Conservation (phyloP, 441 rosid species). For the Sinapis alba region DNA sequence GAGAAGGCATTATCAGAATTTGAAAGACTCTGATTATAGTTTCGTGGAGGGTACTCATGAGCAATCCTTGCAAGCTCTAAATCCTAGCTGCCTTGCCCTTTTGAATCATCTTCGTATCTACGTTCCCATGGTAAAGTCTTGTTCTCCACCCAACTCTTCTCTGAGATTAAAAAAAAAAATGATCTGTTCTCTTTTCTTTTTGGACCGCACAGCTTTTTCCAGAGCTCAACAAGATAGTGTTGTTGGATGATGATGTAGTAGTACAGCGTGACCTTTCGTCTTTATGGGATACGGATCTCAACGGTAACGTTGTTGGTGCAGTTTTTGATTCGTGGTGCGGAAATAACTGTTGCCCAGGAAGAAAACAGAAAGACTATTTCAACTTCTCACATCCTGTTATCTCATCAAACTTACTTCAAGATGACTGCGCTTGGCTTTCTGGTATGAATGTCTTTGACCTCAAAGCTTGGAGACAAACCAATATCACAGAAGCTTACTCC, state of each 20-base stretch:
- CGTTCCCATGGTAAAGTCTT: conserved; percentile 69
- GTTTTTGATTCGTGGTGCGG: conserved; percentile 80
- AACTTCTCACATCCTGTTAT: conserved; percentile 78
- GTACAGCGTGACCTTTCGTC: conserved; percentile 83
- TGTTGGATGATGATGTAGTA: conserved; percentile 93
- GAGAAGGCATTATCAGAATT: conserved; percentile 56
- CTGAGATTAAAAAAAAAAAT: conserved; percentile 23
- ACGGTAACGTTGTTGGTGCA: conserved; percentile 77
- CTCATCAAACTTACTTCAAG: conserved; percentile 59
- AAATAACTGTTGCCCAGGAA: conserved; percentile 79
- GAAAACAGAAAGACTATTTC: conserved; percentile 75
- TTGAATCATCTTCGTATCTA: conserved; percentile 85
- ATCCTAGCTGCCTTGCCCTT: conserved; percentile 67
- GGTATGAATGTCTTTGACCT: conserved; percentile 93
- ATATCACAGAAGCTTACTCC: conserved; percentile 66
- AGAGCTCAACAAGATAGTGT: conserved; percentile 82
- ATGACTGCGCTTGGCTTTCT: conserved; percentile 82
- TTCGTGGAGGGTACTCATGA: conserved; percentile 44
- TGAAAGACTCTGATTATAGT: conserved; percentile 61
- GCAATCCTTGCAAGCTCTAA: conserved; percentile 56
- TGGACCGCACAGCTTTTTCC: conserved; percentile 82
- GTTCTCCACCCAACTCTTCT: conserved; percentile 17
- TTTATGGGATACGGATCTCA: conserved; percentile 78
- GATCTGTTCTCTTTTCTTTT: conserved; percentile 39
- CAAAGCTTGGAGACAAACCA: conserved; percentile 78